These are phyloP conservation scores for Ogataea saltuana DNA, from an alignment of 805 yeast genomes.

Conservation along the genomic window DNA sequence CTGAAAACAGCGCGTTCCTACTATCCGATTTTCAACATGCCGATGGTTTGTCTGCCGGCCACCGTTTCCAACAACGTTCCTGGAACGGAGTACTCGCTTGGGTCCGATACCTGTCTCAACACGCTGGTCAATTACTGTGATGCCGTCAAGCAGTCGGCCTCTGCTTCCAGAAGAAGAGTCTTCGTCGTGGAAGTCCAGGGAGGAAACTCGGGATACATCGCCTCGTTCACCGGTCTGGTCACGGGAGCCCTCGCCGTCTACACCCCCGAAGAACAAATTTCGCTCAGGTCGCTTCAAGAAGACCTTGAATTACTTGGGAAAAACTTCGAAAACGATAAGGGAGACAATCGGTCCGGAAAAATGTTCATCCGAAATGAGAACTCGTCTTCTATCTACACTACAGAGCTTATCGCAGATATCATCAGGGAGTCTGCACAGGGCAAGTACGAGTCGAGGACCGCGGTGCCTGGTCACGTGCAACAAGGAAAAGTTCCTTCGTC, in stretches of 20 bases:
- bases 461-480: conserved; percentile 97
- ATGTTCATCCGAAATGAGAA: conserved; percentile 79
- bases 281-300: conserved; percentile 65
- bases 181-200: conserved; percentile 98
- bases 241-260: conserved; percentile 92
- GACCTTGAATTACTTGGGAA: conserved; percentile 72
- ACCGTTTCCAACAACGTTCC: conserved; percentile 98
- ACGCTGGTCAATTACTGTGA: conserved; percentile 91
- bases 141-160: conserved; percentile 90
- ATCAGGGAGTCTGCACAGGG: conserved; percentile 70
- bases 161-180: conserved; percentile 90
- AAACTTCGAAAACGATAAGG: conserved; percentile 70
- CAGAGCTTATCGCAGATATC: conserved; percentile 80
- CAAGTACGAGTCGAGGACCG: conserved; percentile 86
- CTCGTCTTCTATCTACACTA: conserved; percentile 79
- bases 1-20: conserved; percentile 70
- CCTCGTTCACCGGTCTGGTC: conserved; percentile 79
- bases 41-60: conserved; percentile 91
- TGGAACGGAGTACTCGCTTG: conserved; percentile 96
- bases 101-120: conserved; percentile 94
- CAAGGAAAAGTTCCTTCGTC: conserved; percentile 97
- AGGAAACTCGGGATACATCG: conserved; percentile 93
- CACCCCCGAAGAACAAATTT: conserved; percentile 82
- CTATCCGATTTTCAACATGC: conserved; percentile 92
- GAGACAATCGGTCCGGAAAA: conserved; percentile 82